A percentile compares a stretch with the other conserved stretches of the same genome.
These are phyloP conservation scores for Stropharia rugosoannulata DNA, from an alignment of 768 basidiomycete genomes.

Conservation along the genomic window DNA sequence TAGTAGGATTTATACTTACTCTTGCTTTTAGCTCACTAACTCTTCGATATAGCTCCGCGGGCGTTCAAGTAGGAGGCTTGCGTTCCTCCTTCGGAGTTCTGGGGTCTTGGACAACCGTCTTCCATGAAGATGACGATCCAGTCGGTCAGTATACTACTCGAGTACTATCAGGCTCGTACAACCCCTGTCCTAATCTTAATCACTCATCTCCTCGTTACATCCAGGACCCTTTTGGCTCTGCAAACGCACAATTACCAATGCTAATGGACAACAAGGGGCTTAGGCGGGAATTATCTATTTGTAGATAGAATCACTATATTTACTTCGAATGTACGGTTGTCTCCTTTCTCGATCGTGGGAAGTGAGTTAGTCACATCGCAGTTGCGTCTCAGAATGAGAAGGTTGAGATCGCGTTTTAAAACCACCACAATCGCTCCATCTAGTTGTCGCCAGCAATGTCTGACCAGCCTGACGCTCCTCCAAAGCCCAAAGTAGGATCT, in stretches of 20 bases:
- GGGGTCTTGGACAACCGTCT: constrained; percentile 48
- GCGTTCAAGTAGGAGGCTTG: constrained; percentile 58
- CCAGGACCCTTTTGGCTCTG: constrained; percentile 38
- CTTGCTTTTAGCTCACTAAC: background rate
- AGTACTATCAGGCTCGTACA: too few species aligned
- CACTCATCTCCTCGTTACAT: background rate
- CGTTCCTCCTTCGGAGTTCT: constrained; percentile 60
- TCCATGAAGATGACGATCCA: constrained; percentile 44
- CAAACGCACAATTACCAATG: constrained; percentile 4
- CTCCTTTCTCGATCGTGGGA: constrained; percentile 1
- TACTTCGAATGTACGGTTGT: too few species aligned
- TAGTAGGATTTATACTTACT: constrained; percentile 16
- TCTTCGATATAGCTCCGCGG: constrained; percentile 48
- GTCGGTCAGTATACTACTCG: constrained; percentile 33
- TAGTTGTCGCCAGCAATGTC: constrained; percentile 42
- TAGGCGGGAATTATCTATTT: background rate
- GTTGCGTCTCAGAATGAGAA: background rate
- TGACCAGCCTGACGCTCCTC: constrained; percentile 49
- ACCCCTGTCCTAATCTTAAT: background rate
- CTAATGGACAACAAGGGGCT: background rate
- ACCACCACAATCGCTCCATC: constrained; percentile 7
- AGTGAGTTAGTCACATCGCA: background rate
- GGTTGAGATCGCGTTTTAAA: background rate
- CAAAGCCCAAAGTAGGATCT: constrained; percentile 72
- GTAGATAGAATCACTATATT: too few species aligned